Evolutionary conservation across 164 flowering plant genomes (phyloP).

Genomic region (Aristolochia fimbriata): DNA sequence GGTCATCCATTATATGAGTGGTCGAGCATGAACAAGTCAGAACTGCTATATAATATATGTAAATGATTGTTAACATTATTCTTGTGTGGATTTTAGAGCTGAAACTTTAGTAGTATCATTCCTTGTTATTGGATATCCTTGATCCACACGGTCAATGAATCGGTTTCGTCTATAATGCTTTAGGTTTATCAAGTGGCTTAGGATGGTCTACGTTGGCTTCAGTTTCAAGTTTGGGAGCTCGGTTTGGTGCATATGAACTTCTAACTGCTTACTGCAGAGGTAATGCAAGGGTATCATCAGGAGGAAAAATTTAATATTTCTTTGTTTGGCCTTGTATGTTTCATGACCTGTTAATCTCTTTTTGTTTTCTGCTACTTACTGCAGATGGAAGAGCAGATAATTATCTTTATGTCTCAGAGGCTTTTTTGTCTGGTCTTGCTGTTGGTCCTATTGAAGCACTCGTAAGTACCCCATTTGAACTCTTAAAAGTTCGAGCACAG

Average conservation of each 20-base stretch:
- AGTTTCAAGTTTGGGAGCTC: slow-evolving; percentile 54
- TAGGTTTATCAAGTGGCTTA: slow-evolving; percentile 76
- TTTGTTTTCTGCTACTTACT: slow-evolving; percentile 5
- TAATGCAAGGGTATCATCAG: slow-evolving; percentile 12
- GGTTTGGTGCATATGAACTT: slow-evolving; percentile 77
- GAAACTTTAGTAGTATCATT: not conserved
- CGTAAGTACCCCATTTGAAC: slow-evolving; percentile 74
- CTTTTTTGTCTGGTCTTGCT: slow-evolving; percentile 70
- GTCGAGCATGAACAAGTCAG: not conserved
- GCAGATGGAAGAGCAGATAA: slow-evolving; percentile 88
- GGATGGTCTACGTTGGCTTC: slow-evolving; percentile 65
- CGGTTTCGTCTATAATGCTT: not conserved
- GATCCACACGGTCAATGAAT: not conserved
- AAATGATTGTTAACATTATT: not conserved
- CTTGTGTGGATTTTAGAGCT: not conserved
- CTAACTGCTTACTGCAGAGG: slow-evolving; percentile 82
- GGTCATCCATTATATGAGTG: not conserved
- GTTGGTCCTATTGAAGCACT: slow-evolving; percentile 68
- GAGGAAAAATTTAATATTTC: not conserved
- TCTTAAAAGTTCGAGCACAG: slow-evolving; percentile 76
- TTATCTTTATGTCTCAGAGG: slow-evolving; percentile 63
- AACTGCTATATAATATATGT: not conserved
- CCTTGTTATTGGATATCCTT: not conserved
- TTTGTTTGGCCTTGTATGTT: not conserved
- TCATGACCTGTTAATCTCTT: not conserved